Evolutionary conservation across 164 flowering plant species (phyloP).

Genomic region (Annona squamosa): DNA sequence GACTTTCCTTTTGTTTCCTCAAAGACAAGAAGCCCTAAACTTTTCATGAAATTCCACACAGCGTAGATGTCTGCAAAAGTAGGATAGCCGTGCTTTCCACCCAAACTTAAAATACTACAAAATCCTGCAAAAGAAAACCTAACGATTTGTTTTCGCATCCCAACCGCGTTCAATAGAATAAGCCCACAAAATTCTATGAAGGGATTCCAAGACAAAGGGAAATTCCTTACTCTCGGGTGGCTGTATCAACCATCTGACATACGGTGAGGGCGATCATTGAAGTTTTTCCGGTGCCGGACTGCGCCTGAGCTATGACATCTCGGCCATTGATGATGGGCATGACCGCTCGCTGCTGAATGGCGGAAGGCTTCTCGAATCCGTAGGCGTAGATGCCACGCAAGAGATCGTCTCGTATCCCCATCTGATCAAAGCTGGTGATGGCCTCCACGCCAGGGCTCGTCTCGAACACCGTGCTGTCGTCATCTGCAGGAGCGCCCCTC

Average conservation of each 20-base stretch:
- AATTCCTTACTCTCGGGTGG: slow-evolving; percentile 51
- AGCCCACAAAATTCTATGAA: not conserved
- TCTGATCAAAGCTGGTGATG: slow-evolving; percentile 59
- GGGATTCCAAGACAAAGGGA: not conserved
- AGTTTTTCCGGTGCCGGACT: slow-evolving; percentile 91
- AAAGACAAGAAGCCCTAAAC: too few species aligned
- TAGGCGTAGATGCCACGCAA: slow-evolving; percentile 75
- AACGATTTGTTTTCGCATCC: not conserved
- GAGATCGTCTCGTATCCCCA: slow-evolving; percentile 77
- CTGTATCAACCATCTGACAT: slow-evolving; percentile 76
- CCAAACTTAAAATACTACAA: not conserved
- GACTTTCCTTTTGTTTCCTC: too few species aligned
- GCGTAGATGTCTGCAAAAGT: not conserved
- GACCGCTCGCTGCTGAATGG: slow-evolving; percentile 88
- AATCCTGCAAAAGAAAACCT: too few species aligned
- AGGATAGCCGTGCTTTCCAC: not conserved
- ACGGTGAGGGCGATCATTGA: slow-evolving; percentile 95
- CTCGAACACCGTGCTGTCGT: slow-evolving; percentile 61
- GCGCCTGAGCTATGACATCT: slow-evolving; percentile 95
- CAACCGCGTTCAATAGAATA: not conserved
- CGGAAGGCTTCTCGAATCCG: slow-evolving; percentile 93
- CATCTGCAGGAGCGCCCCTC: slow-evolving; percentile 26
- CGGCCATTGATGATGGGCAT: slow-evolving; percentile 81
- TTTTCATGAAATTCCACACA: not conserved
- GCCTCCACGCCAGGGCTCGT: slow-evolving; percentile 78